phyloP scores from a whole-genome alignment of 2,329 filamentous ascomycete genomes.

The Cordyceps farinosa region DNA sequence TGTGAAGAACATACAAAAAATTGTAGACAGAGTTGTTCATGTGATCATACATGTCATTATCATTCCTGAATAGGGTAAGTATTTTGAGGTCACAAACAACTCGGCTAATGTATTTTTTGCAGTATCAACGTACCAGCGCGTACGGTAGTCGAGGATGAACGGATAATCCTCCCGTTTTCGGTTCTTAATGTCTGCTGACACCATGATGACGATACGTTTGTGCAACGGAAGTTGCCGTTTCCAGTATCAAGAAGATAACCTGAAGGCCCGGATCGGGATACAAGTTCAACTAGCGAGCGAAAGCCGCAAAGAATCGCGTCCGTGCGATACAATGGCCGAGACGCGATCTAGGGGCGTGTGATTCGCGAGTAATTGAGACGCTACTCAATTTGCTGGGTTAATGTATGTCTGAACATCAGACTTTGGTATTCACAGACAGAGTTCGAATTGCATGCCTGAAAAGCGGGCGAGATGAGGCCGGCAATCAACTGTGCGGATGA shows the following conservation, averaged over 20 bases:
- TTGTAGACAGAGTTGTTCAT: slow-evolving; percentile 90
- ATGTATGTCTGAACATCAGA: background rate
- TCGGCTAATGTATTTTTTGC: slow-evolving; percentile 11
- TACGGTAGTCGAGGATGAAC: slow-evolving; percentile 77
- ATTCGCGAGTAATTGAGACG: background rate
- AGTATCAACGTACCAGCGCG: slow-evolving; percentile 64
- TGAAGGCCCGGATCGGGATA: background rate
- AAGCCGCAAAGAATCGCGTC: background rate
- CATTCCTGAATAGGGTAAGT: slow-evolving; percentile 55
- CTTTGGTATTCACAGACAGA: background rate
- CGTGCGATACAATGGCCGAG: background rate
- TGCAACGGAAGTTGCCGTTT: background rate
- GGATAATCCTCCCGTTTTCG: slow-evolving; percentile 69
- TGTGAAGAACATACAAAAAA: slow-evolving; percentile 53
- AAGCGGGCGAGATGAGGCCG: background rate
- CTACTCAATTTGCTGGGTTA: background rate
- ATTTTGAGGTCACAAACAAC: slow-evolving; percentile 14
- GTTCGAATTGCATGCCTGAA: background rate
- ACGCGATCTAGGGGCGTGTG: background rate
- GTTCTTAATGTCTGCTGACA: slow-evolving; percentile 47
- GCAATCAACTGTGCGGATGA: background rate
- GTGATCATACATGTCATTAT: slow-evolving; percentile 94
- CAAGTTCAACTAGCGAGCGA: background rate
- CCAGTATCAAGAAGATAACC: background rate
- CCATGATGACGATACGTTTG: background rate